Percentiles rank a stretch among this genome's conserved stretches.
phyloP scores from a whole-genome alignment of 2,329 filamentous ascomycete genomes.

The Apiospora phragmitis region DNA sequence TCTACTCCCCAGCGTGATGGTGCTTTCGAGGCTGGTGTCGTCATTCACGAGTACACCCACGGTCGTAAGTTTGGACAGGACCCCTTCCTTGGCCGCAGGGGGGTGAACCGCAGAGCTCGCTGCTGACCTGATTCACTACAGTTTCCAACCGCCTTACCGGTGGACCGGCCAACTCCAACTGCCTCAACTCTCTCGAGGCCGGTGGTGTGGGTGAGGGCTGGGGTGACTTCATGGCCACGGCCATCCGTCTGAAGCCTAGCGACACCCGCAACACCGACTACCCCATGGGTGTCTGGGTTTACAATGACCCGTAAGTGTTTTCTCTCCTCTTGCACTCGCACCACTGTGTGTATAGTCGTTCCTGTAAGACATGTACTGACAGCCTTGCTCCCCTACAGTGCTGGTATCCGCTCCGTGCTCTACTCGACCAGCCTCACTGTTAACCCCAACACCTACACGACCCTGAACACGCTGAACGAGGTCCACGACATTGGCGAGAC shows the following conservation, averaged over 20 bases:
- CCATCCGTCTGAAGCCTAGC: slow-evolving; percentile 43
- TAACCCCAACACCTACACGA: slow-evolving; percentile 47
- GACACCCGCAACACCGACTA: slow-evolving; percentile 48
- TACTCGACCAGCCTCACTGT: slow-evolving; percentile 45
- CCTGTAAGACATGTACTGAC: too few species aligned
- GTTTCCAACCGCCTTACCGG: slow-evolving; percentile 60
- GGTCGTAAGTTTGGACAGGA: slow-evolving; percentile 24
- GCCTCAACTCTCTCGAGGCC: slow-evolving; percentile 41
- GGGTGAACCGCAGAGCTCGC: slow-evolving; percentile 12
- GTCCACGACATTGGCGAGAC: slow-evolving; percentile 48
- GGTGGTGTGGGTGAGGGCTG: slow-evolving; percentile 54
- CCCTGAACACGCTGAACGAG: slow-evolving; percentile 36
- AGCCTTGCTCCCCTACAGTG: neutral
- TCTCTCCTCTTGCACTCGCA: too few species aligned
- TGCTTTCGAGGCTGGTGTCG: slow-evolving; percentile 59
- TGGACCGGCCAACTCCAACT: slow-evolving; percentile 53
- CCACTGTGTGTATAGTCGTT: too few species aligned
- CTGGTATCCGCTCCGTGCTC: slow-evolving; percentile 44
- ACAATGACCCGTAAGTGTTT: slow-evolving; percentile 26
- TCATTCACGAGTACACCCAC: slow-evolving; percentile 62
- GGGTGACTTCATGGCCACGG: slow-evolving; percentile 50
- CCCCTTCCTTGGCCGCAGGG: too few species aligned
- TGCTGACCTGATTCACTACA: too few species aligned
- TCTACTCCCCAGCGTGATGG: slow-evolving; percentile 52
- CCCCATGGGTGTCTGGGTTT: slow-evolving; percentile 46